These are phyloP conservation scores for Thamnidium elegans DNA, from an alignment of 192 early-diverging fungal genomes.

Conservation along the genomic window DNA sequence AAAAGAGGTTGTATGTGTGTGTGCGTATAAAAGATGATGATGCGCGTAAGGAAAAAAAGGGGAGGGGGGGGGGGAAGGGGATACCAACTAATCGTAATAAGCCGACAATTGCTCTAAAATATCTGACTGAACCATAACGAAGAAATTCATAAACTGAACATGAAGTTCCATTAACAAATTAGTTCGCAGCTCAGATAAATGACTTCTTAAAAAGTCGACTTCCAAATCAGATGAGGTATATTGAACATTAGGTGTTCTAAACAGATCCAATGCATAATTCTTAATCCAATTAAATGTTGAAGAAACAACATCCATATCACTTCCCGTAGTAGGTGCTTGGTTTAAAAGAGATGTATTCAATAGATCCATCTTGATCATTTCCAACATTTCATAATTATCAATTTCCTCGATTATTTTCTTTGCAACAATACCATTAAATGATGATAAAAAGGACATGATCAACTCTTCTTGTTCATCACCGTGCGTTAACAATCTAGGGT, in stretches of 20 bases:
- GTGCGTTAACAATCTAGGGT: not conserved
- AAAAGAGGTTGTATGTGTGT: too few relatives aligned
- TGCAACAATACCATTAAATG: constrained; percentile 1
- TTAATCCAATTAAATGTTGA: not conserved
- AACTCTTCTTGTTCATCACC: not conserved
- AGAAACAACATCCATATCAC: too few relatives aligned
- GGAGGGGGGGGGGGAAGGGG: too few relatives aligned
- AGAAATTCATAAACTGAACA: constrained; percentile 5
- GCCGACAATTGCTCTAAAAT: too few relatives aligned
- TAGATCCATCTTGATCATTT: not conserved
- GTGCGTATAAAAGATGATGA: too few relatives aligned
- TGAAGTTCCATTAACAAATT: constrained; percentile 9
- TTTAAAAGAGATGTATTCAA: too few relatives aligned
- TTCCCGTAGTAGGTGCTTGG: too few relatives aligned
- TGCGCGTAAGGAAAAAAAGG: too few relatives aligned
- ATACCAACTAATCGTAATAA: too few relatives aligned
- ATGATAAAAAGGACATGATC: not conserved
- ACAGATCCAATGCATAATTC: not conserved
- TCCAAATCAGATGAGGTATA: not conserved
- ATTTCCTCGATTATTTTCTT: not conserved
- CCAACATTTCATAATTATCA: not conserved
- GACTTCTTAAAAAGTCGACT: not conserved
- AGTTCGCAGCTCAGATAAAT: not conserved
- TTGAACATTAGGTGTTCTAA: too few relatives aligned
- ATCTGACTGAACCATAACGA: not conserved